Conservation (phyloP, 805 yeast genomes). For the Metschnikowia cubensis region DNA sequence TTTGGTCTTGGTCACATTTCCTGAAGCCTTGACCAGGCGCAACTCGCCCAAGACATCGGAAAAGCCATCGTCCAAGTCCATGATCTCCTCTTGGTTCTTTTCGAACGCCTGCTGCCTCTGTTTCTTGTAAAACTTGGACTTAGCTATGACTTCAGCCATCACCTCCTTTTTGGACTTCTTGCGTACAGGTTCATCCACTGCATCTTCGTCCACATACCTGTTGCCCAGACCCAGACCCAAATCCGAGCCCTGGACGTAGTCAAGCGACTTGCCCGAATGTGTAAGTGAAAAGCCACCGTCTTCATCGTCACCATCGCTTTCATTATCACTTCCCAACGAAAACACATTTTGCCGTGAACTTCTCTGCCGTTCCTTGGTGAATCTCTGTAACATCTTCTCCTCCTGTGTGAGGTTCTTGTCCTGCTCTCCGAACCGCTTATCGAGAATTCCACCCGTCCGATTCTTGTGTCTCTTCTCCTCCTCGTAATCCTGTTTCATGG, state of each 20-base stretch:
- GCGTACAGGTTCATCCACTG: slow-evolving; percentile 38
- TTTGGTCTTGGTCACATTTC: slow-evolving; percentile 28
- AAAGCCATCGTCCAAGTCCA: slow-evolving; percentile 69
- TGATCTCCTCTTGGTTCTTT: slow-evolving; percentile 54
- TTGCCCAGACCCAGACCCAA: slow-evolving; percentile 19
- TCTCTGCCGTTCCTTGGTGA: slow-evolving; percentile 79
- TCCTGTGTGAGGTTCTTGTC: slow-evolving; percentile 69
- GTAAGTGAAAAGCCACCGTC: slow-evolving; percentile 55
- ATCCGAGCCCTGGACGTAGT: slow-evolving; percentile 43
- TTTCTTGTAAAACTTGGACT: slow-evolving; percentile 71
- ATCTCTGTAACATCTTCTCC: slow-evolving; percentile 93
- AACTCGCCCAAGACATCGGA: slow-evolving; percentile 64
- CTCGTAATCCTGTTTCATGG: slow-evolving; percentile 57
- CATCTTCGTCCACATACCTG: slow-evolving; percentile 39
- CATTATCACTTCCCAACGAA: slow-evolving; percentile 68
- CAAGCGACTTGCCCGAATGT: slow-evolving; percentile 70
- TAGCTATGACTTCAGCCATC: slow-evolving; percentile 81
- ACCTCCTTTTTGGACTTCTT: slow-evolving; percentile 80
- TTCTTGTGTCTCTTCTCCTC: slow-evolving; percentile 59
- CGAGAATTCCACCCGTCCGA: slow-evolving; percentile 73
- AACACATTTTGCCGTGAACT: slow-evolving; percentile 48
- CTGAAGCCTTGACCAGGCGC: slow-evolving; percentile 12
- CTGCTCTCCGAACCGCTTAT: slow-evolving; percentile 89
- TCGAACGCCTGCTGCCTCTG: slow-evolving; percentile 68
- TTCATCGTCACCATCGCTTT: slow-evolving; percentile 38